Evolutionary conservation across 2,329 filamentous ascomycete genomes (phyloP), one percentile per base, ranked within the genome.

Genomic region (Fusarium praegraminearum): DNA sequence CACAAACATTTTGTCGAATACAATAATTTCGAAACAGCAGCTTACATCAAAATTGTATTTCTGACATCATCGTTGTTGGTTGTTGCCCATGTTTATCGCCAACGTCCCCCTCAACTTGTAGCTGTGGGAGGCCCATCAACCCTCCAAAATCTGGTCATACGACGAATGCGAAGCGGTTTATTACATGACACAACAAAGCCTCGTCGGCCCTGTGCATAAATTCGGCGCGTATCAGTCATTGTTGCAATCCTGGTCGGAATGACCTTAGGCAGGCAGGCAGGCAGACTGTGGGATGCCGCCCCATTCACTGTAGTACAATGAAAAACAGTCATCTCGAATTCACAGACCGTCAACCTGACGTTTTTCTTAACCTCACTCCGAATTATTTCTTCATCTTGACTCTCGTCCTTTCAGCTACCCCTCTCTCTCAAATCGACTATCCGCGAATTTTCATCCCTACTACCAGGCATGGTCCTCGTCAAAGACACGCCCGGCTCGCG

Each of bases 71-170:
- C 18, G 5, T 22, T 2, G 10, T 24, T 4, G n/a, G n/a, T 26
- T 15, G 15, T 35, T 12, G 18, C 11, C 22, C 6, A 6, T 6
- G 4, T 40, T 18, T n/a, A 22, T 16, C 4, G 33, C 49, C 33
- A 51, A 51, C 24, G 16, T 28, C 24, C 5, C 47, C 47, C 49
- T 24, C n/a, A 28, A 30, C 28, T 16, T 8, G 15, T 20, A 36
- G 3, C 7, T 51, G 62, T 40, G 11, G 73, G 73, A 75, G 73
- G 73, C 73, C 73, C 45, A 41, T 62, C 69, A 57, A 32, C 9
- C 46, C 41, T 41, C 38, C 52, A 45, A 36, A 56, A 63, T 62
- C 52, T 70, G 51, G 18, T 61, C 52, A 32, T 24, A 30, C 10
- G 56, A 47, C 71, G 51, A 75, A 75, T 73, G 9, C 59, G 28